Conservation (phyloP, 2,329 filamentous ascomycete species). For the Aspergillus ruber region DNA sequence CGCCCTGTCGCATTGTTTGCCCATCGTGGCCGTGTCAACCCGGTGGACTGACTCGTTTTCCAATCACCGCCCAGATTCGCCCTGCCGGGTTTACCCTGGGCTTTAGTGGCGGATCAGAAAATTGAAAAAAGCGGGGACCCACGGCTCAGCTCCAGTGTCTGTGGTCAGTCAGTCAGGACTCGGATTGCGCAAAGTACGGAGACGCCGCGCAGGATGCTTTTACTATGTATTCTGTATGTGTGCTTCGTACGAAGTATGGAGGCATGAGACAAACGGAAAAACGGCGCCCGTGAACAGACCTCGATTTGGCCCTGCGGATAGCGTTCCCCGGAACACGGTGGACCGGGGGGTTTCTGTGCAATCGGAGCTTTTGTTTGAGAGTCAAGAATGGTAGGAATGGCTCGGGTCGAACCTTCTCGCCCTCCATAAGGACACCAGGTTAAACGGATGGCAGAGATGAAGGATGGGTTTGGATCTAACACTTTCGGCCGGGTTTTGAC, state of each 20-base stretch:
- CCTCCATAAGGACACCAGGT: neutral
- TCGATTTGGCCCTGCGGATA: no score
- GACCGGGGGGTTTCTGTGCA: constrained; percentile 1
- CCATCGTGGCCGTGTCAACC: constrained; percentile 7
- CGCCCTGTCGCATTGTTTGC: constrained; percentile 2
- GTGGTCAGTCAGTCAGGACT: neutral
- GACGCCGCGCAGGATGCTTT: no score
- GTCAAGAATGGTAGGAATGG: neutral
- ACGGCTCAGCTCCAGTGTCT: constrained; percentile 16
- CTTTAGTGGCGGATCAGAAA: constrained; percentile 17
- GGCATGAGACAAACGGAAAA: no score
- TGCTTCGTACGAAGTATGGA: no score
- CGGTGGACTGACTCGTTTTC: constrained; percentile 8
- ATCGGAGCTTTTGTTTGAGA: neutral
- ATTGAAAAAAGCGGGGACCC: constrained; percentile 8
- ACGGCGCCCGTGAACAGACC: no score
- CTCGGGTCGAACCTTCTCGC: neutral
- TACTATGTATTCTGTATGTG: no score
- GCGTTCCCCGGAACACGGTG: constrained; percentile 1
- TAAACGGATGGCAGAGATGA: neutral
- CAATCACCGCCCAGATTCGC: constrained; percentile 13
- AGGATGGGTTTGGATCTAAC: neutral
- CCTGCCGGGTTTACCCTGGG: constrained; percentile 4
- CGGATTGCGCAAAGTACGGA: no score
- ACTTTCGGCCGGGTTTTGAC: neutral